A percentile compares a stretch with the other conserved stretches of the same genome.
Conservation (phyloP, 129 eudicot genomes). For the Artemisia annua region DNA sequence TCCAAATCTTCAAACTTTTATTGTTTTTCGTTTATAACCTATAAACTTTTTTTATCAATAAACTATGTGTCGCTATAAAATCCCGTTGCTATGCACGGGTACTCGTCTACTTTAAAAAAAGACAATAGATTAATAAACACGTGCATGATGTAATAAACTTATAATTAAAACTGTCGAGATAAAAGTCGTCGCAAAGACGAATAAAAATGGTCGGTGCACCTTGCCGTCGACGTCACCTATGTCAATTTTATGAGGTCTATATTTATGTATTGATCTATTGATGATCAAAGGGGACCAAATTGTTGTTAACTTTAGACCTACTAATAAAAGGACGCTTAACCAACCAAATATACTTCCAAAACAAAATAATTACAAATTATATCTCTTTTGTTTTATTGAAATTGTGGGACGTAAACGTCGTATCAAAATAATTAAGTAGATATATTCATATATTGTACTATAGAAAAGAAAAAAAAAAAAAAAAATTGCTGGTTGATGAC, state of each 20-base stretch:
- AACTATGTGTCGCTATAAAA: too few species aligned
- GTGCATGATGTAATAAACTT: conserved; percentile 9
- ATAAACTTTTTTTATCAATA: too few species aligned
- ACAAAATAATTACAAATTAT: conserved; percentile 18
- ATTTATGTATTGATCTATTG: conserved; percentile 22
- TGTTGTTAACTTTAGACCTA: conserved; percentile 26
- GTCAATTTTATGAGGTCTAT: conserved; percentile 22
- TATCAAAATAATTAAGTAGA: neutral
- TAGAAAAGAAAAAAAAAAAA: too few species aligned
- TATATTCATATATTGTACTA: neutral
- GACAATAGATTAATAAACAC: conserved; percentile 2
- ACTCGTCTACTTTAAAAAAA: too few species aligned
- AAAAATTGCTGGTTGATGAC: too few species aligned
- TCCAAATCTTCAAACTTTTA: too few species aligned
- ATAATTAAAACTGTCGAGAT: neutral
- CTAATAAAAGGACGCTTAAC: conserved; percentile 28
- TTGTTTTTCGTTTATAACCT: too few species aligned
- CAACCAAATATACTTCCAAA: conserved; percentile 31
- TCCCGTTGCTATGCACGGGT: too few species aligned
- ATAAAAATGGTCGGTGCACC: conserved; percentile 28
- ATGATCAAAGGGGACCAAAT: conserved; percentile 8
- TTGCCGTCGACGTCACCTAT: conserved; percentile 27
- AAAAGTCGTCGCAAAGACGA: conserved; percentile 13
- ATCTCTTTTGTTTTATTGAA: neutral
- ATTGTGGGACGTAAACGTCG: neutral